Evolutionary conservation across 805 yeast genomes (phyloP).

Genomic region (Zygotorulaspora florentina): DNA sequence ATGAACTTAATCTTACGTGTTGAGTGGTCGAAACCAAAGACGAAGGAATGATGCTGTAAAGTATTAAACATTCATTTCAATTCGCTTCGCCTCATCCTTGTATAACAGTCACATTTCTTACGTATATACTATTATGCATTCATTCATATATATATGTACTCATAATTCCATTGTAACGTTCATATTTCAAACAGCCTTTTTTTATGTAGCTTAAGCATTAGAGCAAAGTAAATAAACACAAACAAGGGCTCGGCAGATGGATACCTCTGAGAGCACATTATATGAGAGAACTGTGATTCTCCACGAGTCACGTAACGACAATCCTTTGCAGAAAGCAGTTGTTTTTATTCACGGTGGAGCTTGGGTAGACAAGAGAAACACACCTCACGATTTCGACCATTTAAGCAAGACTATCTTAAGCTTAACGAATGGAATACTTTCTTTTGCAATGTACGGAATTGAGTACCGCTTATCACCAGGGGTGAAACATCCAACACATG

Average conservation of each 20-base stretch:
- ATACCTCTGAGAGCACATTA: slow-evolving; percentile 1
- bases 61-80: neutral
- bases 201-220: neutral
- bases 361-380: slow-evolving; percentile 70
- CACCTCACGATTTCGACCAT: slow-evolving; percentile 49
- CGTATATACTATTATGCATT: neutral
- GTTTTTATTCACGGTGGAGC: slow-evolving; percentile 85
- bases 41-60: slow-evolving; percentile 7
- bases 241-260: neutral
- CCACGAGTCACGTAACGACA: slow-evolving; percentile 1
- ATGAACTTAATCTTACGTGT: slow-evolving; percentile 75
- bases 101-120: neutral
- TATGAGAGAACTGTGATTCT: slow-evolving; percentile 15
- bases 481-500: slow-evolving; percentile 56
- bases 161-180: slow-evolving; percentile 1
- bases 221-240: neutral
- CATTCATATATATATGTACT: slow-evolving; percentile 3
- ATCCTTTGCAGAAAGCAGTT: slow-evolving; percentile 26
- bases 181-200: neutral
- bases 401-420: slow-evolving; percentile 23
- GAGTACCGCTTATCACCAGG: slow-evolving; percentile 69
- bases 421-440: slow-evolving; percentile 11
- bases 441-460: slow-evolving; percentile 31
- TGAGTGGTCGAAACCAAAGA: slow-evolving; percentile 52
- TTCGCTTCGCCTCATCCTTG: neutral